Conservation (phyloP, 2,329 filamentous ascomycete species). For the Pseudocercospora eumusae region DNA sequence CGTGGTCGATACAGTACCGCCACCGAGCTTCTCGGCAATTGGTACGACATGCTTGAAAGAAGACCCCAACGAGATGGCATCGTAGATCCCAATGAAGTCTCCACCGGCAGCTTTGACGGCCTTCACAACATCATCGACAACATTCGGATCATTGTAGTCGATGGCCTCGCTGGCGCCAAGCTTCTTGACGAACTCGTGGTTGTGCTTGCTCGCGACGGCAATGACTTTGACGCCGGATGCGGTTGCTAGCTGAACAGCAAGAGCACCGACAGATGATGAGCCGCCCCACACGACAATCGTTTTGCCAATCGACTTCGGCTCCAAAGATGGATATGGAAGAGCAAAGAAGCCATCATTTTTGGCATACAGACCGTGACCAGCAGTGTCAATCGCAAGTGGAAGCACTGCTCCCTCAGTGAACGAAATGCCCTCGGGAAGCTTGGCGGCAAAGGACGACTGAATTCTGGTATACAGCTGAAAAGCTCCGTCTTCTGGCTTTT, state of each 20-base stretch:
- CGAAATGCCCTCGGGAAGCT: constrained; percentile 44
- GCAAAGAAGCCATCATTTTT: constrained; percentile 40
- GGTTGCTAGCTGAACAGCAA: constrained; percentile 41
- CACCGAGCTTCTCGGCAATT: constrained; percentile 37
- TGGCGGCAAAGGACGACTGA: constrained; percentile 38
- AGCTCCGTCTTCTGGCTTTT: constrained; percentile 31
- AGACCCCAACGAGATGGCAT: constrained; percentile 37
- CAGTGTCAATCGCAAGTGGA: constrained; percentile 49
- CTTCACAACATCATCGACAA: constrained; percentile 44
- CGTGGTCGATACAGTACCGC: constrained; percentile 28
- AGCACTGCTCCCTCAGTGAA: constrained; percentile 47
- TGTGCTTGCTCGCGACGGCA: constrained; percentile 38
- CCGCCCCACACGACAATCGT: constrained; percentile 45
- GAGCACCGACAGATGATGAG: constrained; percentile 41
- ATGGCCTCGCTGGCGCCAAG: constrained; percentile 38
- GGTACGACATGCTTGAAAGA: constrained; percentile 31
- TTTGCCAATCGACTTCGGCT: constrained; percentile 40
- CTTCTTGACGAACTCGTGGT: constrained; percentile 38
- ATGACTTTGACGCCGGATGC: constrained; percentile 42
- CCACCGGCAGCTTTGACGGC: constrained; percentile 43
- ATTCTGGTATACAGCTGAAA: constrained; percentile 43
- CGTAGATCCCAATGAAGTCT: constrained; percentile 48
- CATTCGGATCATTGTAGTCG: constrained; percentile 39
- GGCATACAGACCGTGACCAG: constrained; percentile 47
- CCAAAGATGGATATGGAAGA: constrained; percentile 43